Evolutionary conservation across 148 eudicot genomes (phyloP).

Genomic region (Linanthus parryae): DNA sequence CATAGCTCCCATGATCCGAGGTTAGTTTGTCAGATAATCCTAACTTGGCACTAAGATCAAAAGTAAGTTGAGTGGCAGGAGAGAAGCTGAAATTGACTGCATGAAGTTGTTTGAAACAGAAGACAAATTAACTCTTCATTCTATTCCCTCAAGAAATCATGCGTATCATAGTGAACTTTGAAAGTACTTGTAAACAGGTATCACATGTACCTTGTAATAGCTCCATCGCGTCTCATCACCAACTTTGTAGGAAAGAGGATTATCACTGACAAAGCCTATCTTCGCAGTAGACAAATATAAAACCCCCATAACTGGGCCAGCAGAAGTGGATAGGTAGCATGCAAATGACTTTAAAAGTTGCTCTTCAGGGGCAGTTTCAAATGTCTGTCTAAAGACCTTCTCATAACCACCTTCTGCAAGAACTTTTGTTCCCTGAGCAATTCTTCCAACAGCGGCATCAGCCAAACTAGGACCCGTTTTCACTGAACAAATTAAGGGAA

Average conservation of each 20-base stretch:
- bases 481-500: slow-evolving; percentile 35
- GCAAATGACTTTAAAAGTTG: slow-evolving; percentile 67
- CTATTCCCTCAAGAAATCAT: too few relatives aligned
- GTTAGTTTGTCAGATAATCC: too few relatives aligned
- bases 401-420: slow-evolving; percentile 95
- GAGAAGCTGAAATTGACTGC: too few relatives aligned
- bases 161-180: too few relatives aligned
- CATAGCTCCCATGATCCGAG: too few relatives aligned
- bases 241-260: slow-evolving; percentile 71
- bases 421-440: slow-evolving; percentile 76
- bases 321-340: slow-evolving; percentile 89
- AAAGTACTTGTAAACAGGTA: too few relatives aligned
- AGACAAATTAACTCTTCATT: too few relatives aligned
- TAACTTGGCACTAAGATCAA: too few relatives aligned
- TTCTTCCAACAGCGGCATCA: slow-evolving; percentile 89
- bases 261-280: slow-evolving; percentile 86
- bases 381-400: slow-evolving; percentile 71
- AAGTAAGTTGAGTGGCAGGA: too few relatives aligned
- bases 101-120: too few relatives aligned
- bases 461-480: slow-evolving; percentile 83
- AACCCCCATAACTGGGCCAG: slow-evolving; percentile 90
- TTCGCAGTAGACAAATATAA: slow-evolving; percentile 67
- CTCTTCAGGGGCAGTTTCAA: slow-evolving; percentile 78
- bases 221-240: slow-evolving; percentile 70
- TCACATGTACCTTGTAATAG: slow-evolving; percentile 61